These are phyloP conservation scores for Discostella stelligeroides DNA, from an alignment of 108 stramenopile genomes.

Conservation along the genomic window DNA sequence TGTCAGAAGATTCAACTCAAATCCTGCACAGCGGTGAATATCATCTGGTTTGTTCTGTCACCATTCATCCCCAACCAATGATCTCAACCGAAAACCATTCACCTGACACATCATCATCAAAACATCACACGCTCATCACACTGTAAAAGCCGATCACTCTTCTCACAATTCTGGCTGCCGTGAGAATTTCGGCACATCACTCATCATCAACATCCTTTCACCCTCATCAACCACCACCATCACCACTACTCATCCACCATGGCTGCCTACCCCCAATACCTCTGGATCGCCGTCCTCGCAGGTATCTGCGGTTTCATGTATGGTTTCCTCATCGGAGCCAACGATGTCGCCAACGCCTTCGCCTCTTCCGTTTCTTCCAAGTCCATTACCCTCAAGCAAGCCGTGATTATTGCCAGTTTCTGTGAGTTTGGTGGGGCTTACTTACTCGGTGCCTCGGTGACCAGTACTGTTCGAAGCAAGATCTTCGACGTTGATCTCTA, in stretches of 20 bases:
- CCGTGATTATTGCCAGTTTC: slow-evolving; percentile 62
- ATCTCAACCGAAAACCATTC: no score
- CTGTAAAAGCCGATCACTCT: no score
- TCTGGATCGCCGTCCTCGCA: slow-evolving; percentile 53
- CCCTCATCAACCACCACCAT: no score
- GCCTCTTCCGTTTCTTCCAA: slow-evolving; percentile 75
- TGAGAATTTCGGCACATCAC: no score
- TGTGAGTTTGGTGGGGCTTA: slow-evolving; percentile 71
- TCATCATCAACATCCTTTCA: no score
- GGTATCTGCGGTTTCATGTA: slow-evolving; percentile 52
- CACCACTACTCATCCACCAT: not conserved
- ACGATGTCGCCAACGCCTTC: slow-evolving; percentile 84
- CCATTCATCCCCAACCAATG: no score
- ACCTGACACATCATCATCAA: no score
- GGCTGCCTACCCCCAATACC: slow-evolving; percentile 20
- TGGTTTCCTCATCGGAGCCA: slow-evolving; percentile 68
- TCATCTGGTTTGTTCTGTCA: no score
- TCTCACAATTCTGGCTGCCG: no score
- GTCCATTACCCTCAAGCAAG: slow-evolving; percentile 59
- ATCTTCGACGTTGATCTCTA: slow-evolving; percentile 57
- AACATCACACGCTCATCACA: no score
- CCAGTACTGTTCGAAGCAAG: slow-evolving; percentile 61
- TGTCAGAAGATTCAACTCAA: no score
- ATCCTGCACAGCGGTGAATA: no score
- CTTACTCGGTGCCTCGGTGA: slow-evolving; percentile 66